These are phyloP conservation scores for Gardenia jasminoides DNA, from an alignment of 257 asterid species.

Conservation along the genomic window DNA sequence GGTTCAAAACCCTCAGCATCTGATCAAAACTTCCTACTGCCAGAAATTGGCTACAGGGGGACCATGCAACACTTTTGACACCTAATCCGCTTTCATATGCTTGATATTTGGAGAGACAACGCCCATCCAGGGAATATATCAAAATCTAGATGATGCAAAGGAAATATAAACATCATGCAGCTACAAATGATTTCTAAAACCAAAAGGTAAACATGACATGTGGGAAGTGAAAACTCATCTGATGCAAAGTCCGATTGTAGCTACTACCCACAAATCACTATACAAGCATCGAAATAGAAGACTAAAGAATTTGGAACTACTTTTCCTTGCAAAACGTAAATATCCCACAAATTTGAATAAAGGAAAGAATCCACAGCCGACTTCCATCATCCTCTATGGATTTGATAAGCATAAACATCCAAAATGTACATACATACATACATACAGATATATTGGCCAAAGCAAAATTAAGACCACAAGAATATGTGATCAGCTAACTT, in stretches of 20 bases:
- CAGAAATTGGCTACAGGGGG: slow-evolving; percentile 93
- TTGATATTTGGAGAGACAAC: slow-evolving; percentile 92
- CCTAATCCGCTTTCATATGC: slow-evolving; percentile 98
- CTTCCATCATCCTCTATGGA: not conserved
- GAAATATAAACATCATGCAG: slow-evolving; percentile 16
- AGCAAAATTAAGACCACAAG: not conserved
- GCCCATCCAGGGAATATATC: slow-evolving; percentile 93
- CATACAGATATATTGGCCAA: no score
- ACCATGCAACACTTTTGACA: slow-evolving; percentile 94
- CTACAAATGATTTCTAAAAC: slow-evolving; percentile 4
- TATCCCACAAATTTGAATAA: not conserved
- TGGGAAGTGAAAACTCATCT: not conserved
- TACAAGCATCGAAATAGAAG: not conserved
- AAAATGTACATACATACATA: no score
- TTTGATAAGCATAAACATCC: not conserved
- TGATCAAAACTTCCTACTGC: slow-evolving; percentile 99
- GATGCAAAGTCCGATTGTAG: not conserved
- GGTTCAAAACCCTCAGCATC: slow-evolving; percentile 92
- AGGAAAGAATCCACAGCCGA: not conserved
- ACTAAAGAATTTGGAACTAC: not conserved
- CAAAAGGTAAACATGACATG: not conserved
- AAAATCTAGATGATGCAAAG: slow-evolving; percentile 57
- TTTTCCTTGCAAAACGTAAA: not conserved
- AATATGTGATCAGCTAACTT: not conserved
- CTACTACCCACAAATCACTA: not conserved